These are phyloP conservation scores for Mucor piriformis DNA, from an alignment of 371 early-diverging fungal genomes.

Conservation along the genomic window DNA sequence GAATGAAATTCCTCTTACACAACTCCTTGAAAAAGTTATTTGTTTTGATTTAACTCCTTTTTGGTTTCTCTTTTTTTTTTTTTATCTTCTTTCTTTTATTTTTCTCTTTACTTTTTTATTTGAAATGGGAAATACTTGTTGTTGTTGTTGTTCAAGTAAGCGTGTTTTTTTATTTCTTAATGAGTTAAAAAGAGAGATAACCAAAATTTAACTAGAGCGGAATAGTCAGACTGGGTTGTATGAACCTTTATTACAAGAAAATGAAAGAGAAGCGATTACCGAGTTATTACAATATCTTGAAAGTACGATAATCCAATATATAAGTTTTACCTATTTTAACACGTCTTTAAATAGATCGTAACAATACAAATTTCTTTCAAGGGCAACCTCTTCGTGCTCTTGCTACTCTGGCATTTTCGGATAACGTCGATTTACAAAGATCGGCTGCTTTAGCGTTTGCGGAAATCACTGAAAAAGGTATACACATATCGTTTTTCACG, in stretches of 20 bases:
- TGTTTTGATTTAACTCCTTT: constrained; percentile 5
- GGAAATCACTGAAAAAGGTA: constrained; percentile 84
- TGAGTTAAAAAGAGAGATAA: background rate
- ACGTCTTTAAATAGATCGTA: constrained; percentile 56
- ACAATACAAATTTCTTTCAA: constrained; percentile 83
- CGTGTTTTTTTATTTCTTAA: too few relatives aligned
- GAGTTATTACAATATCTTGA: constrained; percentile 82
- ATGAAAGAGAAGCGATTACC: constrained; percentile 85
- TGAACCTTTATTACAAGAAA: constrained; percentile 82
- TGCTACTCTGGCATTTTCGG: constrained; percentile 83
- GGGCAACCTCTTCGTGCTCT: constrained; percentile 85
- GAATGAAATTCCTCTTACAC: background rate
- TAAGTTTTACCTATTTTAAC: too few relatives aligned
- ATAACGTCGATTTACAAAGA: constrained; percentile 84
- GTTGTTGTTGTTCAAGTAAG: constrained; percentile 55
- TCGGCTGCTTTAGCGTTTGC: constrained; percentile 92
- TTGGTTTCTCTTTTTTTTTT: constrained; percentile 3
- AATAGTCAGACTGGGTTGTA: constrained; percentile 57
- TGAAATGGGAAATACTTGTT: constrained; percentile 33
- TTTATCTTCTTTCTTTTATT: constrained; percentile 3
- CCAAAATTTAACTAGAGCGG: constrained; percentile 29
- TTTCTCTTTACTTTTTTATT: background rate
- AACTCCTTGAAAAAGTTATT: constrained; percentile 11
- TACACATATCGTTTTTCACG: too few relatives aligned
- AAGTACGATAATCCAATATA: too few relatives aligned